Evolutionary conservation across 805 yeast species (phyloP).

Genomic region (Teunomyces cretensis): DNA sequence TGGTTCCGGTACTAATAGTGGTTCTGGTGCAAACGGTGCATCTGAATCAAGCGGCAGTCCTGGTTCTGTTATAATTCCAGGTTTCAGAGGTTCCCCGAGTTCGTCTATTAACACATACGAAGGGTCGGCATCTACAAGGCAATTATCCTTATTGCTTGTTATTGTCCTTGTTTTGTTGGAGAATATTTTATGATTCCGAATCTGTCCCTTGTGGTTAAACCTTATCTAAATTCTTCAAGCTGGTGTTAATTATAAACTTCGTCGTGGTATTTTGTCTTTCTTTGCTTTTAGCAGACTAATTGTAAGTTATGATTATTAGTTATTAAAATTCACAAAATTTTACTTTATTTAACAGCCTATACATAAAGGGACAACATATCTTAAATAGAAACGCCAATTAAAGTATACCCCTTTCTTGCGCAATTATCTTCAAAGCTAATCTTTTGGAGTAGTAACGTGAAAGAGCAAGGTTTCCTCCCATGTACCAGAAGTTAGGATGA

Average conservation of each 20-base stretch:
- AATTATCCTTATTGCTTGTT: too few species aligned
- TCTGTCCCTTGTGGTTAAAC: too few species aligned
- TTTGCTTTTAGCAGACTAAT: too few species aligned
- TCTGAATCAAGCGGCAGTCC: not conserved
- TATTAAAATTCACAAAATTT: not conserved
- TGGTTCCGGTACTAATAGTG: not conserved
- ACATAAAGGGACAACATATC: too few species aligned
- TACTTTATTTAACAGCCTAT: not conserved
- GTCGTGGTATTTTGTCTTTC: too few species aligned
- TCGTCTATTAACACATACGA: not conserved
- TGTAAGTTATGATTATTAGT: too few species aligned
- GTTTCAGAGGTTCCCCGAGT: not conserved
- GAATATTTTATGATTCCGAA: not conserved
- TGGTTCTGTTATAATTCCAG: not conserved
- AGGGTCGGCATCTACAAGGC: not conserved
- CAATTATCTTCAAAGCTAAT: not conserved
- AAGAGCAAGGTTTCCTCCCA: not conserved
- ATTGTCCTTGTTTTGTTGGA: not conserved
- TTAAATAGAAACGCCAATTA: too few species aligned
- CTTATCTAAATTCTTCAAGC: too few species aligned
- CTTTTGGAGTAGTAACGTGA: not conserved
- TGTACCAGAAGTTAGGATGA: not conserved
- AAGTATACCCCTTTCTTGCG: not conserved
- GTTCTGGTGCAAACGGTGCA: too few species aligned
- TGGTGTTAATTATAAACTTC: too few species aligned